A percentile compares a stretch with the other conserved stretches of the same genome.
phyloP scores from a whole-genome alignment of 805 yeast species.

The Monosporozyma aerobia region DNA sequence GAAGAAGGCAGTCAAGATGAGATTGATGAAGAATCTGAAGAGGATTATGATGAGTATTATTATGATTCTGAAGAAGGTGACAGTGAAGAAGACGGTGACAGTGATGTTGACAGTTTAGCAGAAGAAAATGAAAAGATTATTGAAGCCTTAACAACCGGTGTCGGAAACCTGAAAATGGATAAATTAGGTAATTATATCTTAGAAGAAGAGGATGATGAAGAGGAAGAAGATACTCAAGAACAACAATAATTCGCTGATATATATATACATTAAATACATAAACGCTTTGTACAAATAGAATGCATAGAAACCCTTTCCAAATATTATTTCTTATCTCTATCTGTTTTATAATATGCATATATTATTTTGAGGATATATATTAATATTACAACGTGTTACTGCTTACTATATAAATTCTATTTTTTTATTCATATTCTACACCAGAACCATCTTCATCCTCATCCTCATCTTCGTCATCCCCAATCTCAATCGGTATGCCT shows the following conservation, averaged over 20 bases:
- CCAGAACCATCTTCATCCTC: constrained; percentile 33
- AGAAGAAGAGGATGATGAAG: constrained; percentile 31
- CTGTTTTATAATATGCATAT: too few relatives aligned
- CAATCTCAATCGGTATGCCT: constrained; percentile 23
- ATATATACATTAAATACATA: neutral
- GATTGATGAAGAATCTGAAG: constrained; percentile 47
- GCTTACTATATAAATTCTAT: neutral
- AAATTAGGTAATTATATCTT: constrained; percentile 73
- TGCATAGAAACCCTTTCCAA: neutral
- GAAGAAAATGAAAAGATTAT: constrained; percentile 55
- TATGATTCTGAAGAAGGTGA: constrained; percentile 26
- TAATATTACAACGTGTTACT: neutral
- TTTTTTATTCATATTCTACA: constrained; percentile 28
- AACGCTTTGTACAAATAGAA: neutral
- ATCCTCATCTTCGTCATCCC: constrained; percentile 24
- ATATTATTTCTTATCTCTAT: too few relatives aligned
- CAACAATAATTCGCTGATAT: neutral
- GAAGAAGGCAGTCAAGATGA: constrained; percentile 36
- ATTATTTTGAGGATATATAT: neutral
- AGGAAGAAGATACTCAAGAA: neutral
- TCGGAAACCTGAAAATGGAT: constrained; percentile 64
- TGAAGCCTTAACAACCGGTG: constrained; percentile 58
- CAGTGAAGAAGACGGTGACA: constrained; percentile 24
- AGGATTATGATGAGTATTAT: constrained; percentile 22
- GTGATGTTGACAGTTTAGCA: constrained; percentile 29